phyloP scores from a whole-genome alignment of 495 filamentous ascomycete species.

The Neurospora sp. region DNA sequence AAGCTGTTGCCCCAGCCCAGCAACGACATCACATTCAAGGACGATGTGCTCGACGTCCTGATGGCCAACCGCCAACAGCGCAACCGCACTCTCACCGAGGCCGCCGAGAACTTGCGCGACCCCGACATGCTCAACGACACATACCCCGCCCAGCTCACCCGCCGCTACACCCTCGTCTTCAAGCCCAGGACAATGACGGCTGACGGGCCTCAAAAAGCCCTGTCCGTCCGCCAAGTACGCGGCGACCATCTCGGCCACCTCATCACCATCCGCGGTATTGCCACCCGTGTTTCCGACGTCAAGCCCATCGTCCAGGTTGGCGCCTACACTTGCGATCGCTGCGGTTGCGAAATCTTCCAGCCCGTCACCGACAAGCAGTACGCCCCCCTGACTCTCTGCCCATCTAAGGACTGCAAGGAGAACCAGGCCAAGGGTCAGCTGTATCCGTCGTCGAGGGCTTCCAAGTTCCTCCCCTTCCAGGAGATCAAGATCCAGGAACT shows the following conservation, averaged over 20 bases:
- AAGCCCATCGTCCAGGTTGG: slow-evolving; percentile 96
- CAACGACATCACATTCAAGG: slow-evolving; percentile 79
- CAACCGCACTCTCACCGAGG: slow-evolving; percentile 63
- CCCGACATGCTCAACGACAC: slow-evolving; percentile 47
- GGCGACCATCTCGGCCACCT: slow-evolving; percentile 87
- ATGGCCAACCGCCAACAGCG: slow-evolving; percentile 83
- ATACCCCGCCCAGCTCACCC: slow-evolving; percentile 85
- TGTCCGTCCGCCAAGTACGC: slow-evolving; percentile 85
- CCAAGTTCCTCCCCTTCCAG: slow-evolving; percentile 95
- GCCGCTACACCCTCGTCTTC: slow-evolving; percentile 91
- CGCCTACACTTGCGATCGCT: slow-evolving; percentile 94
- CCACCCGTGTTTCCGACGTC: slow-evolving; percentile 92
- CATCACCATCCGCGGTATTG: slow-evolving; percentile 90
- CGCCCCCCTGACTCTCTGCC: slow-evolving; percentile 72
- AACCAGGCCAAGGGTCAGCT: slow-evolving; percentile 92
- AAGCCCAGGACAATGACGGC: slow-evolving; percentile 71
- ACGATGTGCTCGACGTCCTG: slow-evolving; percentile 93
- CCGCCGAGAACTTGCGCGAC: slow-evolving; percentile 58
- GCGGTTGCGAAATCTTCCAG: slow-evolving; percentile 95
- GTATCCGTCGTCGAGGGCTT: slow-evolving; percentile 85
- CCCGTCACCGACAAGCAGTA: slow-evolving; percentile 87
- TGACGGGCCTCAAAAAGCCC: slow-evolving; percentile 67
- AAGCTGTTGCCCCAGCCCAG: slow-evolving; percentile 72
- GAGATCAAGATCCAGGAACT: slow-evolving; percentile 98
- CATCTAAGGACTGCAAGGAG: slow-evolving; percentile 74